Percentiles rank a stretch among this genome's conserved stretches.
Conservation (phyloP, 2,329 filamentous ascomycete genomes). For the Aspergillus intermedius region DNA sequence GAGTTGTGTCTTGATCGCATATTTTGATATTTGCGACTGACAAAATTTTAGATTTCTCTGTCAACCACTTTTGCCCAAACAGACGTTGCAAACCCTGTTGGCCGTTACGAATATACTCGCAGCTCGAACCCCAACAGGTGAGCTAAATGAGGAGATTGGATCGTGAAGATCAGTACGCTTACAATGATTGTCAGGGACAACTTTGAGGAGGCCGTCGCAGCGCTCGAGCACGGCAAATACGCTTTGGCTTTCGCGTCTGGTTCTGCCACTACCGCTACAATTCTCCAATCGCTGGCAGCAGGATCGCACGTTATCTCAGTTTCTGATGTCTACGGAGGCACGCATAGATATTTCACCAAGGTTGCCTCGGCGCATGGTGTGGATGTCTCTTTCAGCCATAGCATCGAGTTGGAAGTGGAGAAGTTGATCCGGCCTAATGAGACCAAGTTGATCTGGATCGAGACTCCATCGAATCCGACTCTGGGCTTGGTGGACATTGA, state of each 20-base stretch:
- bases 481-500: slow-evolving; percentile 88
- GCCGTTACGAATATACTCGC: slow-evolving; percentile 86
- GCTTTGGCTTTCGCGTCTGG: slow-evolving; percentile 93
- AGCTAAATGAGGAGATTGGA: slow-evolving; percentile 9
- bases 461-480: slow-evolving; percentile 91
- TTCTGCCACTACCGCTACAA: slow-evolving; percentile 84
- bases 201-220: slow-evolving; percentile 86
- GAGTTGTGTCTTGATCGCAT: slow-evolving; percentile 16
- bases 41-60: slow-evolving; percentile 63
- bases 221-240: slow-evolving; percentile 85
- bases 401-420: slow-evolving; percentile 81
- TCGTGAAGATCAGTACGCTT: neutral
- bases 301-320: slow-evolving; percentile 94
- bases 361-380: slow-evolving; percentile 92
- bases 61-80: slow-evolving; percentile 96
- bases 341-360: slow-evolving; percentile 97
- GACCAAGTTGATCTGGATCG: slow-evolving; percentile 96
- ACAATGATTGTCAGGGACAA: slow-evolving; percentile 57
- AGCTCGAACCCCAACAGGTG: slow-evolving; percentile 85
- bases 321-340: slow-evolving; percentile 95
- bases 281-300: slow-evolving; percentile 84
- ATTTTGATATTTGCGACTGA: slow-evolving; percentile 6
- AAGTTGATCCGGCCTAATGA: slow-evolving; percentile 71
- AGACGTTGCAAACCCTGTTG: slow-evolving; percentile 77
- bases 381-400: slow-evolving; percentile 86